These are phyloP conservation scores for Primulina huaijiensis DNA, from an alignment of 257 asterid genomes.

Conservation along the genomic window DNA sequence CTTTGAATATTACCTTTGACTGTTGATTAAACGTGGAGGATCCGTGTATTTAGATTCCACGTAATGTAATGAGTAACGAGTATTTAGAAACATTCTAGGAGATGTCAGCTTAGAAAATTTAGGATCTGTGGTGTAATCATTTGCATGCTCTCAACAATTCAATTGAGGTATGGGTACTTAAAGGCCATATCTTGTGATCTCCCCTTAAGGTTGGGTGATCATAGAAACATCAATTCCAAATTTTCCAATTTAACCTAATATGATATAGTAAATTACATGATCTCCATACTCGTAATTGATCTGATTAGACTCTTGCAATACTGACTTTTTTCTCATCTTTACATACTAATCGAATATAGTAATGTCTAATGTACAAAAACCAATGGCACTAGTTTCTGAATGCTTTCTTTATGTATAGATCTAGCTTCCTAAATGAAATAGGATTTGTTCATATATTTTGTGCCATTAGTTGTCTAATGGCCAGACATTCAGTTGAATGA, in stretches of 20 bases:
- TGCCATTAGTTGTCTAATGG: slow-evolving; percentile 6
- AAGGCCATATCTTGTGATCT: too few relatives aligned
- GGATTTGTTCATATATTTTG: slow-evolving; percentile 14
- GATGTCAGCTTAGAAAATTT: too few relatives aligned
- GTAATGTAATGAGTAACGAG: not conserved
- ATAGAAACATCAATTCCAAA: too few relatives aligned
- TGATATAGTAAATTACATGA: not conserved
- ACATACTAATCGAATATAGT: not conserved
- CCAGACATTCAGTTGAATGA: slow-evolving; percentile 22
- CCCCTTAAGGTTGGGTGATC: too few relatives aligned
- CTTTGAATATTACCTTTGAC: not conserved
- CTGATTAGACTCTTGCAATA: not conserved
- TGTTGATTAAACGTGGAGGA: not conserved
- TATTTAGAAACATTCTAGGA: too few relatives aligned
- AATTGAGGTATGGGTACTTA: not conserved
- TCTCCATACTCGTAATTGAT: not conserved
- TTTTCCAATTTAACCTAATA: too few relatives aligned
- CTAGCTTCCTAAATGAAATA: not conserved
- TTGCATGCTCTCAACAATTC: not conserved
- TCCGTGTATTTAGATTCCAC: not conserved
- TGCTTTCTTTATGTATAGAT: slow-evolving; percentile 11
- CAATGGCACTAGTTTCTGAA: not conserved
- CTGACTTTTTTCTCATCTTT: not conserved
- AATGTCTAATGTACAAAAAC: not conserved
- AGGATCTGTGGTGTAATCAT: too few relatives aligned